Evolutionary conservation across 2,329 filamentous ascomycete species (phyloP).

Genomic region (Penicillium sclerotigenum): DNA sequence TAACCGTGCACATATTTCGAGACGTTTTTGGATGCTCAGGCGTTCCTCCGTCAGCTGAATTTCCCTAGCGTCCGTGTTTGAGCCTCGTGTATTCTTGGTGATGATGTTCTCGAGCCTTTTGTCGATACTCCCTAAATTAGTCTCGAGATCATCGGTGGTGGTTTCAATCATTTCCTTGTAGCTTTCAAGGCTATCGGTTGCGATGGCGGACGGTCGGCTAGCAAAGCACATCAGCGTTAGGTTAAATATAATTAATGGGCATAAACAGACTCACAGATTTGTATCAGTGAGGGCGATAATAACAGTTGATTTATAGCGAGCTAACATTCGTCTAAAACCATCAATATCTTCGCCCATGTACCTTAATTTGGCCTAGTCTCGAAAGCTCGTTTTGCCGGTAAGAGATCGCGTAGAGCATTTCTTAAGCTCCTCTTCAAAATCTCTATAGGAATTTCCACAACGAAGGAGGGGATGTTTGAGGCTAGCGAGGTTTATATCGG

Average conservation of each 20-base stretch:
- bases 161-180: slow-evolving; percentile 28
- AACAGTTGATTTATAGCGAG: slow-evolving; percentile 45
- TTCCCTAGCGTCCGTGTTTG: not conserved
- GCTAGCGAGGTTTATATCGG: slow-evolving; percentile 27
- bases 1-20: slow-evolving; percentile 31
- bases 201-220: slow-evolving; percentile 30
- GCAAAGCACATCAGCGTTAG: not conserved
- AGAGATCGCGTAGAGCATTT: slow-evolving; percentile 37
- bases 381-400: slow-evolving; percentile 40
- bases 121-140: slow-evolving; percentile 29
- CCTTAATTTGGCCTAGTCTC: slow-evolving; percentile 46
- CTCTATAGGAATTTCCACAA: slow-evolving; percentile 44
- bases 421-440: slow-evolving; percentile 41
- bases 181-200: slow-evolving; percentile 25
- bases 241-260: not conserved
- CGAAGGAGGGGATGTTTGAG: slow-evolving; percentile 41
- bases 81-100: not conserved
- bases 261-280: slow-evolving; percentile 38
- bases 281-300: slow-evolving; percentile 42
- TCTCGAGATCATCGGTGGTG: slow-evolving; percentile 27
- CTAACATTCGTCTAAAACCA: slow-evolving; percentile 40
- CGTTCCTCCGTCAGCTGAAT: slow-evolving; percentile 27
- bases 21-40: slow-evolving; percentile 30
- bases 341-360: slow-evolving; percentile 48
- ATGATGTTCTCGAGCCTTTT: slow-evolving; percentile 25